Evolutionary conservation across 1,284 basidiomycete species (phyloP), one percentile per base, ranked within the genome.

Genomic region (Malassezia brasiliensis): DNA sequence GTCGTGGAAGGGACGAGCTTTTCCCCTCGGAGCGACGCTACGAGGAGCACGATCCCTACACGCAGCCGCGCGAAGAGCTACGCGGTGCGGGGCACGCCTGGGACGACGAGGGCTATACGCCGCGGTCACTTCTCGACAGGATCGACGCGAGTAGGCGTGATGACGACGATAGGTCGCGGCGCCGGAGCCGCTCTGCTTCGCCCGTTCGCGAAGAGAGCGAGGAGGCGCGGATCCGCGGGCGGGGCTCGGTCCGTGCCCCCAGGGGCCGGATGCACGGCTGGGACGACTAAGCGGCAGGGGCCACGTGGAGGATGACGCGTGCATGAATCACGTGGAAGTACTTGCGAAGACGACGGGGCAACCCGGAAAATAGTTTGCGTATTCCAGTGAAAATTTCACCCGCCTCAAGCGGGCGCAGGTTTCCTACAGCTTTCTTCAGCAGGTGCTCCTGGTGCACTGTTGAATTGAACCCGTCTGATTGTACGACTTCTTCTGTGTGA

Each of bases 231-330:
- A 57, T 57, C 32, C 55, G 55, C 11, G 55, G 55, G 4, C 55
- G 55, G 8, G 55, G 55, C 34, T 45, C 55, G 28, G 44, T 41
- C 15, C 49, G 45, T 30, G 54, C 54, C n/a, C 54, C 48, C 4
- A 11, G 42, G n/a, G 32, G 35, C 8, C 25, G 44, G 19, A 38
- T 46, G 50, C 17, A 11, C 14, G 41, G 50, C 35, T 52, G 50
- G 50, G 50, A 52, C 32, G 42, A 52, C 25, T 38, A 47, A 22
- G 12, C 14, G 30, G 14, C 46, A 11, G 14, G 20, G 28, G 30
- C 10, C 38, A 5, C 47, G 35, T 30, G 34, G 19, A n/a, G 37
- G 40, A n/a, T 19, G 15, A 22, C 17, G 28, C 30, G 35, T 15
- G 38, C 15, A 20, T 10, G 31, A 17, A 41, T 52, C 50, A 52